phyloP scores from a whole-genome alignment of 306 rosid genomes.

The Astragalus membranaceus region DNA sequence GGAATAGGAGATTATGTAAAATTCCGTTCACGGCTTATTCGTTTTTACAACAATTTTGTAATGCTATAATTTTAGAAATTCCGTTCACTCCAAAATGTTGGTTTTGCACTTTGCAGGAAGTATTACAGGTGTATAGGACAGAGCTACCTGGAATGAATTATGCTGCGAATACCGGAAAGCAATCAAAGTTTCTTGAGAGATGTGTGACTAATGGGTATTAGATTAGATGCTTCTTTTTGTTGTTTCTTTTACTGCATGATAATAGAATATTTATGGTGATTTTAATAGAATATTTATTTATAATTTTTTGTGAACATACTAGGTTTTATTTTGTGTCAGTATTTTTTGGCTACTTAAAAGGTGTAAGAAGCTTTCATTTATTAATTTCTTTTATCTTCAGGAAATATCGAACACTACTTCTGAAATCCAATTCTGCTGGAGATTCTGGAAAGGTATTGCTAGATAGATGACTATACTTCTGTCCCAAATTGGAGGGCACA shows the following conservation, averaged over 20 bases:
- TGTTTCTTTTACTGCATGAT: not conserved
- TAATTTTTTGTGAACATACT: not conserved
- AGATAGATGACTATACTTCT: not conserved
- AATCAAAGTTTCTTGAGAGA: slow-evolving; percentile 75
- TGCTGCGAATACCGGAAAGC: slow-evolving; percentile 90
- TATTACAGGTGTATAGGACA: slow-evolving; percentile 51
- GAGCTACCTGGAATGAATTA: slow-evolving; percentile 88
- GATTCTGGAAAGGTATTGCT: slow-evolving; percentile 46
- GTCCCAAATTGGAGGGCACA: not conserved
- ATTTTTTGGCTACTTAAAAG: slow-evolving; percentile 8
- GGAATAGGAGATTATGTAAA: not conserved
- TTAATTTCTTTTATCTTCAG: slow-evolving; percentile 35
- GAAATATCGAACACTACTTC: slow-evolving; percentile 76
- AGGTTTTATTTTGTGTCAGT: not conserved
- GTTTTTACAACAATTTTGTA: not conserved
- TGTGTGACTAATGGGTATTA: slow-evolving; percentile 78
- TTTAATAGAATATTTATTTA: not conserved
- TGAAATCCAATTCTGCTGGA: slow-evolving; percentile 36
- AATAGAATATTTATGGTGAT: not conserved
- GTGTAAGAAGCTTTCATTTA: not conserved
- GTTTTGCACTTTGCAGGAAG: slow-evolving; percentile 59
- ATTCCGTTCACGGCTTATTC: not conserved
- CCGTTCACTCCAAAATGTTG: not conserved
- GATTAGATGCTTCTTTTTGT: not conserved
- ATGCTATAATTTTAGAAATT: not conserved